Evolutionary conservation across 495 filamentous ascomycete genomes (phyloP).

Genomic region (Neurospora cerealis): DNA sequence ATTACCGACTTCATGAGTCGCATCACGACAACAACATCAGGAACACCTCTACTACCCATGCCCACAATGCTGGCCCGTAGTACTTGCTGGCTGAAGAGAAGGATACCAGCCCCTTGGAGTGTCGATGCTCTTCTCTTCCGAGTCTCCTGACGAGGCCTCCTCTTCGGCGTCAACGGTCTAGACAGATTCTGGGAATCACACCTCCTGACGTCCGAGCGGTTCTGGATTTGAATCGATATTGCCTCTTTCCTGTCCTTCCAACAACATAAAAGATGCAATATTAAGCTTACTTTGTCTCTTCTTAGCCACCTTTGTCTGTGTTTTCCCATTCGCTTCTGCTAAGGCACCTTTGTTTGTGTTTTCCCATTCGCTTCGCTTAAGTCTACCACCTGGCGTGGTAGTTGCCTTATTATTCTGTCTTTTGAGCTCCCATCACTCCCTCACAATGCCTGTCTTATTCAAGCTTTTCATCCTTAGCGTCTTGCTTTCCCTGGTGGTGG

Average conservation of each 20-base stretch:
- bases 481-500: conserved; percentile 20
- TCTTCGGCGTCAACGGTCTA: background rate
- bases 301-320: conserved; percentile 4
- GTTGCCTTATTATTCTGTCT: conserved; percentile 10
- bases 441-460: conserved; percentile 25
- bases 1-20: background rate
- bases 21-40: background rate
- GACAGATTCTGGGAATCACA: background rate
- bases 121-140: background rate
- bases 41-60: background rate
- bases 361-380: conserved; percentile 10
- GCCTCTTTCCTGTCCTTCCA: background rate
- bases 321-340: conserved; percentile 12
- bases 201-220: background rate
- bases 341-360: background rate
- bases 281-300: background rate
- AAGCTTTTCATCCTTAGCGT: conserved; percentile 25
- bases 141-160: background rate
- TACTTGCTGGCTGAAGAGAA: background rate
- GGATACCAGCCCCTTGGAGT: background rate
- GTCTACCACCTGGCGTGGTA: conserved; percentile 14
- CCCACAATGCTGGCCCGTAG: background rate
- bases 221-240: background rate
- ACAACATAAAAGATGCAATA: background rate
- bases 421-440: conserved; percentile 25